Conservation (phyloP, 805 yeast species). For the Cephaloascus fragrans region DNA sequence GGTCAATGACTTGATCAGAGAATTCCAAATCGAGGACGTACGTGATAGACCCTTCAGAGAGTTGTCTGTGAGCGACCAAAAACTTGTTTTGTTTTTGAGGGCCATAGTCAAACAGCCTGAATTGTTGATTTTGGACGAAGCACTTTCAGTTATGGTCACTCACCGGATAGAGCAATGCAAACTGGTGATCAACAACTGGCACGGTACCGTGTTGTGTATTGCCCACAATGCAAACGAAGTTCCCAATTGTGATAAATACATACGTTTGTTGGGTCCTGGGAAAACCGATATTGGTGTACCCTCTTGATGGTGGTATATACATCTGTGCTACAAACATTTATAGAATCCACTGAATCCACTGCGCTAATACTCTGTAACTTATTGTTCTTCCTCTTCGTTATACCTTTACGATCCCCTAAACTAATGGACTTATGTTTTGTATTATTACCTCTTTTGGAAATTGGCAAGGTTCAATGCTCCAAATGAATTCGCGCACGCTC, state of each 20-base stretch:
- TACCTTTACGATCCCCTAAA: no score
- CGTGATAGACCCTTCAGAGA: slow-evolving; percentile 38
- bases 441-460: no score
- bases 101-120: slow-evolving; percentile 73
- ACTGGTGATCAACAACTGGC: slow-evolving; percentile 15
- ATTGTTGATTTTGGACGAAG: slow-evolving; percentile 80
- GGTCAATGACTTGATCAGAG: slow-evolving; percentile 35
- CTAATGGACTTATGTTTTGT: no score
- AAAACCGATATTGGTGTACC: not conserved
- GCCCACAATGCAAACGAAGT: slow-evolving; percentile 82
- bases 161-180: slow-evolving; percentile 48
- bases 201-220: slow-evolving; percentile 67
- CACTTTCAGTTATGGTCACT: slow-evolving; percentile 83
- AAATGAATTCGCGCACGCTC: no score
- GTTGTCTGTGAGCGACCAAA: slow-evolving; percentile 64
- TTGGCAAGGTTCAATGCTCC: no score
- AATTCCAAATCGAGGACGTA: slow-evolving; percentile 30
- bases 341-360: no score
- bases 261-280: slow-evolving; percentile 21
- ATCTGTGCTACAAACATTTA: no score
- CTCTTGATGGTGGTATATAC: no score
- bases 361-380: no score
- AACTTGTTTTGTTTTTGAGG: slow-evolving; percentile 64
- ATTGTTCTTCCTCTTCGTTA: no score
- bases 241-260: slow-evolving; percentile 52